A percentile compares a stretch with the other conserved stretches of the same genome.
phyloP scores from a whole-genome alignment of 2,329 filamentous ascomycete species.

The Neurospora sp. region DNA sequence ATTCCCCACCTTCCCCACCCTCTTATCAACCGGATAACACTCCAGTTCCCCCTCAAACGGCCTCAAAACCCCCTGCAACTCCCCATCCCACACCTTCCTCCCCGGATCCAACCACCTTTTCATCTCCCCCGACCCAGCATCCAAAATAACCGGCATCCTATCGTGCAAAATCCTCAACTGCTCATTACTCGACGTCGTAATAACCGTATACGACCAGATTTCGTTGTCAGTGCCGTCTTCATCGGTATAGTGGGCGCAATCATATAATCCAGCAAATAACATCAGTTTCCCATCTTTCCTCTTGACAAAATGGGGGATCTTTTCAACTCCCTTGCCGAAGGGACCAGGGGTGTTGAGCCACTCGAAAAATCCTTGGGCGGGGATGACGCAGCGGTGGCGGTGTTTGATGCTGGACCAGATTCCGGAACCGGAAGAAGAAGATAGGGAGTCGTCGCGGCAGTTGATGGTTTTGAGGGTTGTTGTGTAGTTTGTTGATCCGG shows the following conservation, averaged over 20 bases:
- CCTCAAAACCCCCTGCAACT: constrained; percentile 68
- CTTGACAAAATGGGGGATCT: constrained; percentile 75
- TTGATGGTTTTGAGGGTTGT: constrained; percentile 85
- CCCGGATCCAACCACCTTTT: constrained; percentile 69
- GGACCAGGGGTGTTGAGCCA: constrained; percentile 64
- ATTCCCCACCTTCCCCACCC: constrained; percentile 90
- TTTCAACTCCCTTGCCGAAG: constrained; percentile 50
- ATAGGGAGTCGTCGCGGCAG: constrained; percentile 80
- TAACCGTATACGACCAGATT: constrained; percentile 82
- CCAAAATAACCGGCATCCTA: constrained; percentile 88
- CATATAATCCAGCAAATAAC: constrained; percentile 88
- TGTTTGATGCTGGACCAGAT: constrained; percentile 93
- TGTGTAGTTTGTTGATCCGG: constrained; percentile 49
- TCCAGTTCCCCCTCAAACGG: constrained; percentile 73
- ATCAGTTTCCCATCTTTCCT: constrained; percentile 74
- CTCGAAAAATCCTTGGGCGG: constrained; percentile 92
- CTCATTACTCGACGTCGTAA: constrained; percentile 79
- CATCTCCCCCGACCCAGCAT: constrained; percentile 62
- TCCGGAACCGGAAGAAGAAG: constrained; percentile 62
- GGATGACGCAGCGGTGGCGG: constrained; percentile 74
- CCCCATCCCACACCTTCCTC: constrained; percentile 61
- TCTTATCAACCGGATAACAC: constrained; percentile 75
- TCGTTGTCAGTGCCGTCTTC: constrained; percentile 40
- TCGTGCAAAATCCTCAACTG: constrained; percentile 83
- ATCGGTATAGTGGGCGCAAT: constrained; percentile 66